These are phyloP conservation scores for Corylus avellana DNA, from an alignment of 306 rosid species.

Conservation along the genomic window DNA sequence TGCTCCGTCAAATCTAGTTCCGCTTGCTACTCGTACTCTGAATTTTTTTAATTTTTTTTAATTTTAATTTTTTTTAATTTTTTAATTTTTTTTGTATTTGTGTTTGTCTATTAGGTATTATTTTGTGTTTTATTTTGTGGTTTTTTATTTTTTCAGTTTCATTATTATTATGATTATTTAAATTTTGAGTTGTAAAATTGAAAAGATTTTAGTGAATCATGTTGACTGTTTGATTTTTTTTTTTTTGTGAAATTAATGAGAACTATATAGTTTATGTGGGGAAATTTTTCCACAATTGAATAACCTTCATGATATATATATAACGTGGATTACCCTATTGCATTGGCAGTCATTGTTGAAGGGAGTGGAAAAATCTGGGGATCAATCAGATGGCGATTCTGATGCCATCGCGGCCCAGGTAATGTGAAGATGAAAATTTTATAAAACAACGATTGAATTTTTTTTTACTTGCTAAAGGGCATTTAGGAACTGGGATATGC, in stretches of 20 bases:
- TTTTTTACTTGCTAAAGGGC: neutral
- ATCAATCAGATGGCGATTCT: conserved; percentile 60
- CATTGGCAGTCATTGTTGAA: conserved; percentile 59
- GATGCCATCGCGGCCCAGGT: conserved; percentile 87
- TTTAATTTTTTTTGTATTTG: neutral
- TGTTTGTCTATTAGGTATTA: neutral
- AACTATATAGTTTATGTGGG: no score
- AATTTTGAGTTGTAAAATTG: neutral
- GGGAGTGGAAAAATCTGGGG: conserved; percentile 67
- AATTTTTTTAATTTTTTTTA: neutral
- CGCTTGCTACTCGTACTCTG: neutral
- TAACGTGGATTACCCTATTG: neutral
- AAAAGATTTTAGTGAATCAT: neutral
- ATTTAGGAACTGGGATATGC: conserved; percentile 1
- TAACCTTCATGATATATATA: neutral
- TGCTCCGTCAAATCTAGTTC: conserved; percentile 22
- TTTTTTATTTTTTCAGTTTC: neutral
- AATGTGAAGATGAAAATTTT: neutral
- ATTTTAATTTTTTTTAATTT: neutral
- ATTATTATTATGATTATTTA: no score
- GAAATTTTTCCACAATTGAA: neutral
- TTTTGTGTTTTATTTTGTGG: no score
- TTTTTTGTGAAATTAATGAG: neutral
- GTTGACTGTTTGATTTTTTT: neutral
- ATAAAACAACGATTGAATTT: neutral